Evolutionary conservation across 768 basidiomycete species (phyloP), one percentile per base, ranked within the genome.

Genomic region (Mycena olivaceomarginata): DNA sequence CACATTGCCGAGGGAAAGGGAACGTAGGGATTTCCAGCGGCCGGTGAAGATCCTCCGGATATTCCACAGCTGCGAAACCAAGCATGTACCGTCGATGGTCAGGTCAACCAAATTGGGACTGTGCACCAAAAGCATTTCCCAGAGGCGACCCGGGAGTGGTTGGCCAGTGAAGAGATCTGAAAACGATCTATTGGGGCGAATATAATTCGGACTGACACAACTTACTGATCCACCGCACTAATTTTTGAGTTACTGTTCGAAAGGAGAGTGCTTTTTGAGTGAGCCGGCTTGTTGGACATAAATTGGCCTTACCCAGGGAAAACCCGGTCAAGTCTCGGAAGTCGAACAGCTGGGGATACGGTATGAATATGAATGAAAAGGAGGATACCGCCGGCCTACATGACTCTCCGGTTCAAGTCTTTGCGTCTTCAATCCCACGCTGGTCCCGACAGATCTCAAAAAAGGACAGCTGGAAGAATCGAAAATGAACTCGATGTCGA

Each of bases 41-140:
- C 77, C 79, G 10, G 73, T 70, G 13, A 80, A 57, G 39, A 80
- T 65, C 22, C 51, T 70, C 40, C 74, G 71, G 53, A 79, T 65
- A 46, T 77, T 74, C 77, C 79, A 80, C 22, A 78, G 45, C 56
- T 79, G 68, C 18, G 45, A 67, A 13, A 72, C 62, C 31, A 75
- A 53, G 57, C 77, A 80, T 16, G 79, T 79, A 2, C 81, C 81
- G 20, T 81, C 81, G 2, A 81, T 67, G 6, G 73, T 79, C 40
- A 81, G 62, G 43, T 80, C 72, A 18, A 46, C 60, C 15, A 81
- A 48, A 46, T 77, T 72, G 46, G 77, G 77, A 67, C 73, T 65
- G 15, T 79, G 62, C 40, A 68, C 46, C 22, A 81, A 66, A 6
- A 81, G 79, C 81, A 81, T 80, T 6, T 79, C 76, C 80, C 81